phyloP scores from a whole-genome alignment of 352 stramenopile species.

The Phytophthora aleatoria region DNA sequence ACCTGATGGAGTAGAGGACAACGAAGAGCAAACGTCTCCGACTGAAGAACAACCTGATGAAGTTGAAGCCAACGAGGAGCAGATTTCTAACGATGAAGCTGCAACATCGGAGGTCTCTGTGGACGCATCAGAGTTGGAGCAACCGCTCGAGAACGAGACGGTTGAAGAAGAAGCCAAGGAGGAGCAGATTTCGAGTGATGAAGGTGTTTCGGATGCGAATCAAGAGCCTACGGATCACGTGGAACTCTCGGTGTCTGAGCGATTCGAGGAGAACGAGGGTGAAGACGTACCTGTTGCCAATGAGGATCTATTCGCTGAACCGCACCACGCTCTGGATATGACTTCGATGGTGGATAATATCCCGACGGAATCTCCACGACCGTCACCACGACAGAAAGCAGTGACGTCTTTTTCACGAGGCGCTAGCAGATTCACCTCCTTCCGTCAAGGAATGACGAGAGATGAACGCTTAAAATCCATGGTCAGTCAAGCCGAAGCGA shows the following conservation, averaged over 20 bases:
- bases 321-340: conserved; percentile 27
- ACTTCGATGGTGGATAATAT: conserved; percentile 14
- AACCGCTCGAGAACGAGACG: not conserved
- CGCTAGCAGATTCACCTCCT: conserved; percentile 15
- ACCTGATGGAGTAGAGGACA: not conserved
- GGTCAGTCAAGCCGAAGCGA: conserved; percentile 18
- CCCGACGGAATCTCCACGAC: not conserved
- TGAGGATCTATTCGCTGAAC: not conserved
- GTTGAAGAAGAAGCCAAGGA: not conserved
- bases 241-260: not conserved
- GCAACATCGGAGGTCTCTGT: not conserved
- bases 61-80: not conserved
- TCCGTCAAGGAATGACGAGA: conserved; percentile 13
- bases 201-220: not conserved
- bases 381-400: conserved; percentile 2
- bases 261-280: not conserved
- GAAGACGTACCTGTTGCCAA: conserved; percentile 2
- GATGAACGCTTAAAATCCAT: conserved; percentile 30
- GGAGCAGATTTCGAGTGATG: not conserved
- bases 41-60: conserved; percentile 1
- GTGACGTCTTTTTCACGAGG: not conserved
- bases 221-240: conserved; percentile 6
- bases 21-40: conserved; percentile 1
- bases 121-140: not conserved
- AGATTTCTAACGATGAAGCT: not conserved